Base-by-base conservation (phyloP, 257 asterid species). In the Fraxinus pennsylvanica region DNA sequence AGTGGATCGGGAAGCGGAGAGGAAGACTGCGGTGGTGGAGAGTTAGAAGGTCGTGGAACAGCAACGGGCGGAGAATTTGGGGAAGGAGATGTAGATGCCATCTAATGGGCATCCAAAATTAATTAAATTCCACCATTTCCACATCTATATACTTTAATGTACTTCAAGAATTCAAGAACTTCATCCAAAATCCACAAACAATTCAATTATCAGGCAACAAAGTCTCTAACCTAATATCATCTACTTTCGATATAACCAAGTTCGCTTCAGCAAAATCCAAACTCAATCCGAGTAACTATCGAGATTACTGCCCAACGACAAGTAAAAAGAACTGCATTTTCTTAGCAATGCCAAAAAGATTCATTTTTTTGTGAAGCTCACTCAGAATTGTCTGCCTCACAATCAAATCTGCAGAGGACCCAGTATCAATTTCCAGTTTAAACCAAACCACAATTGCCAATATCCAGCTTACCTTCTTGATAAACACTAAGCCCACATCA, bases 1-100 rank as follows among this genome's bases (percentile, higher is more conserved):
- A 7, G n/a, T 4, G 65, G 25, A 54, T 61, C 30, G 22, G 68
- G 68, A 22, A 33, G 33, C 6, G 13, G 68, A 61, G 6, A 21
- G 5, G 68, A 61, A 61, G 33, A 17, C 5, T 19, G 50, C 1
- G 68, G 33, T 9, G 32, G 35, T 22, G 68, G 19, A 25, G 68
- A 22, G 33, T 61, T 61, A 25, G 68, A 61, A 25, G 32, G 0
- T 7, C 12, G 76, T 21, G 76, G 21, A 22, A 4, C 33, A 1
- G 81, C 29, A 13, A 78, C 32, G 14, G 90, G 86, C 6, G 83
- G 75, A 30, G 84, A 78, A 76, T 83, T 82, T 85, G 86, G 83
- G 76, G 89, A 79, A 38, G 91, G 89, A 84, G 91, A 81, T 78
- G 84, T 43, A 45, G 87, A 75, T 65, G 93, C 85, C 93, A 92